Base-by-base conservation (phyloP, 495 filamentous ascomycete genomes). In the Chaetomidium leptoderma region DNA sequence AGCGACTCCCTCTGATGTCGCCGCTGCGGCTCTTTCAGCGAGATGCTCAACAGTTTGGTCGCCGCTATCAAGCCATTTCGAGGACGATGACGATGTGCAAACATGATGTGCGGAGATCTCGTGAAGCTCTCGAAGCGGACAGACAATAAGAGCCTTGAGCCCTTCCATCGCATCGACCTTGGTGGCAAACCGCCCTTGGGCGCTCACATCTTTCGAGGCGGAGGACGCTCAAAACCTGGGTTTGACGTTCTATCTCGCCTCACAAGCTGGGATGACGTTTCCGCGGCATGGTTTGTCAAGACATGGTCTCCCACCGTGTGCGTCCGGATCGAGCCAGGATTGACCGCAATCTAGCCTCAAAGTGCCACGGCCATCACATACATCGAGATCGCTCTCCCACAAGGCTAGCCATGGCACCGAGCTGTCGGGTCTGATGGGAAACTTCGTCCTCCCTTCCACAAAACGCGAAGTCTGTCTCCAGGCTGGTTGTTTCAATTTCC, bases 381-480 rank as follows among this genome's bases (percentile, higher is more conserved):
- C 37, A 53, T 19, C 6, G 8, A 53, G 49, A 39, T 53, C 36
- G 23, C 21, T 19, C n/a, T 19, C 35, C 35, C 49, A 40, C 49
- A 11, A 33, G 23, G 9, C 40, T 19, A 16, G 51, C 52, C 27
- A 42, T 53, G 26, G 51, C 26, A 53, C 39, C 52, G 35, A 45
- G 19, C 27, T 26, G 52, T 19, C 52, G 52, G 52, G 52, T 45
- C 52, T 44, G 21, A 27, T 53, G 21, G 51, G 32, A 3, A 23
- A 23, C 21, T 26, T 43, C 27, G 21, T 13, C n/a, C 19, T 51
- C 47, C 13, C 27, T 49, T 21, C 29, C 19, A 30, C n/a, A 24
- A 35, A 32, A 26, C 16, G 37, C 4, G 51, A 29, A n/a, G n/a
- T n/a, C 26, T 42, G 33, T 6, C 37, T 44, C 40, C 1, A n/a